Evolutionary conservation across 2,329 filamentous ascomycete species (phyloP).

Genomic region (Aspergillus arachidicola): DNA sequence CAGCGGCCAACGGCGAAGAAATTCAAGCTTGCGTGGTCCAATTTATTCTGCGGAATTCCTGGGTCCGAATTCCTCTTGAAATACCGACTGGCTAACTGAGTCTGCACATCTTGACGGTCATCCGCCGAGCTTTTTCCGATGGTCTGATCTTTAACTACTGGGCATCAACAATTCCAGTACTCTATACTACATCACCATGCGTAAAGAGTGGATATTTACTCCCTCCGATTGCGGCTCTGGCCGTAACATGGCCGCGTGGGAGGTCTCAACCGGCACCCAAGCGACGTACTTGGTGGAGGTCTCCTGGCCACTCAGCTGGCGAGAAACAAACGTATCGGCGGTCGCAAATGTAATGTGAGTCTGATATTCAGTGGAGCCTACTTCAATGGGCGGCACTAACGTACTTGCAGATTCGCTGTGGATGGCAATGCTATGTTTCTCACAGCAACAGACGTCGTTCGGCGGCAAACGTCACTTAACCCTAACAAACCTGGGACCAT

Average conservation of each 20-base stretch:
- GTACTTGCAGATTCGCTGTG: conserved; percentile 25
- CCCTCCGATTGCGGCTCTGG: not conserved
- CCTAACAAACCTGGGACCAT: conserved; percentile 22
- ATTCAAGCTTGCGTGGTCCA: not conserved
- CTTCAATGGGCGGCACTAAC: not conserved
- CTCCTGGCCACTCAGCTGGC: conserved; percentile 30
- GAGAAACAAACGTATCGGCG: conserved; percentile 5
- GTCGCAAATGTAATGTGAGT: conserved; percentile 24
- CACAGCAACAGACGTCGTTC: conserved; percentile 27
- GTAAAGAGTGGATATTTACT: conserved; percentile 14
- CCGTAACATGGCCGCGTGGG: conserved; percentile 20
- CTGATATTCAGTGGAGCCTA: not conserved
- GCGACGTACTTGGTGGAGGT: conserved; percentile 26
- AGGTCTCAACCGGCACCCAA: conserved; percentile 6
- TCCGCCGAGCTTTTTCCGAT: not conserved
- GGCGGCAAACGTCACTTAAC: conserved; percentile 19
- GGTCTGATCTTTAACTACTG: not conserved
- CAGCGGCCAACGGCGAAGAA: not conserved
- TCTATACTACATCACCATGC: not conserved
- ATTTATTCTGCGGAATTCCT: not conserved
- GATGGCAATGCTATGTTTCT: conserved; percentile 34
- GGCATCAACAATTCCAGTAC: not conserved
- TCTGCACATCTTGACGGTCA: not conserved
- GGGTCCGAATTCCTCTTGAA: not conserved
- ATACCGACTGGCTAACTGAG: conserved; percentile 1